Conservation (phyloP, 495 filamentous ascomycete species). For the Hyaloscypha hepaticicola region DNA sequence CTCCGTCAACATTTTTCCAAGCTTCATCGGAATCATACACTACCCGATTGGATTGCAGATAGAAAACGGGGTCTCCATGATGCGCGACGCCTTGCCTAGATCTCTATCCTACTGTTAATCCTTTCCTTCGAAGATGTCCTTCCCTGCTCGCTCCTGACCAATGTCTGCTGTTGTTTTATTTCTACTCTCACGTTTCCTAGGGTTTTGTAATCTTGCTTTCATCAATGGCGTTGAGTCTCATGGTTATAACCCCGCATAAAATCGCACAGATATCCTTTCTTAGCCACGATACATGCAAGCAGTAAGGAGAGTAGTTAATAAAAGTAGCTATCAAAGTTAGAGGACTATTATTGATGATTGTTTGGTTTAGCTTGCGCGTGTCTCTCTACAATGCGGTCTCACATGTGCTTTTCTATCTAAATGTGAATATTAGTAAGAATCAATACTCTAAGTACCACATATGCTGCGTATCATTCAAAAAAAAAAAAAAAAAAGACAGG, state of each 20-base stretch:
- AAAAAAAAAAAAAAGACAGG: too few species aligned
- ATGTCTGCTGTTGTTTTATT: background rate
- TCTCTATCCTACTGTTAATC: background rate
- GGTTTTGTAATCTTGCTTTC: background rate
- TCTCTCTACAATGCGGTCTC: too few species aligned
- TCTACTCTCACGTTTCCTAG: background rate
- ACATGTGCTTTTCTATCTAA: too few species aligned
- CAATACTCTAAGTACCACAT: too few species aligned
- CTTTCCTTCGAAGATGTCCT: background rate
- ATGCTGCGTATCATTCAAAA: too few species aligned
- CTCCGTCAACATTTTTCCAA: conserved; percentile 16
- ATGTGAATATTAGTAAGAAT: too few species aligned
- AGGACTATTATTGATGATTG: too few species aligned
- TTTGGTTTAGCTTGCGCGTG: too few species aligned
- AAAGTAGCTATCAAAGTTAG: background rate
- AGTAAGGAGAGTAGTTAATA: background rate
- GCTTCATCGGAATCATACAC: background rate
- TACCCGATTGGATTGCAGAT: conserved; percentile 16
- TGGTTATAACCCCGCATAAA: background rate
- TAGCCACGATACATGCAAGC: background rate
- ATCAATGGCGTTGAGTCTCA: background rate
- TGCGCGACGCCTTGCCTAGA: background rate
- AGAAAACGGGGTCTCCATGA: conserved; percentile 7
- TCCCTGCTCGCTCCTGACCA: background rate
- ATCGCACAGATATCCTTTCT: background rate